Percentiles rank a stretch among this genome's conserved stretches.
phyloP scores from a whole-genome alignment of 345 rosid genomes.

The Nephelium lappaceum region DNA sequence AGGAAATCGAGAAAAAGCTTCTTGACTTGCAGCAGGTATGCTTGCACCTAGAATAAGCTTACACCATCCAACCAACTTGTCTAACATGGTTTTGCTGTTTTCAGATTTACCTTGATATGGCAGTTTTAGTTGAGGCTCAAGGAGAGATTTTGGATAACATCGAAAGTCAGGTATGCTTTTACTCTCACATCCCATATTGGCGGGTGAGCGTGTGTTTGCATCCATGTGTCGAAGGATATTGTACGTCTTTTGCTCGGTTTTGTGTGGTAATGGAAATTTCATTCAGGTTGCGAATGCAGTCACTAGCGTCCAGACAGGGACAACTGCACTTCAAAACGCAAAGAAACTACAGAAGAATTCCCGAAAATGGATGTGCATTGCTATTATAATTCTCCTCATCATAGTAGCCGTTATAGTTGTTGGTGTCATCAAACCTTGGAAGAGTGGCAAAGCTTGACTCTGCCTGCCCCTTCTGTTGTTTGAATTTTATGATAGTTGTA shows the following conservation, averaged over 20 bases:
- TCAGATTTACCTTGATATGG: constrained; percentile 75
- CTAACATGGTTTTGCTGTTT: constrained; percentile 15
- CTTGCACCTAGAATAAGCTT: not conserved
- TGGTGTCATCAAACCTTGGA: constrained; percentile 47
- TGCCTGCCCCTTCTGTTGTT: not conserved
- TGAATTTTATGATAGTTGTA: constrained; percentile 10
- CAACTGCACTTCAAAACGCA: constrained; percentile 44
- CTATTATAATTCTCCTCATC: constrained; percentile 47
- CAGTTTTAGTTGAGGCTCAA: constrained; percentile 73
- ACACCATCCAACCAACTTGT: not conserved
- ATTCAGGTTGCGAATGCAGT: constrained; percentile 57
- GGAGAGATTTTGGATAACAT: constrained; percentile 73
- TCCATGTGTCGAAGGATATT: constrained; percentile 3
- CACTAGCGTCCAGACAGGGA: constrained; percentile 44
- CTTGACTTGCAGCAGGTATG: constrained; percentile 87
- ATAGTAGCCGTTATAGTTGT: constrained; percentile 46
- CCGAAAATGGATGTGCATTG: constrained; percentile 51
- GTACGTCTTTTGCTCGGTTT: constrained; percentile 11
- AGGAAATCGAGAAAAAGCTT: constrained; percentile 87
- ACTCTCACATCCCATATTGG: not conserved
- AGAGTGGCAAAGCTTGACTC: constrained; percentile 38
- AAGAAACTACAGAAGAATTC: constrained; percentile 44
- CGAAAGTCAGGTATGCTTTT: constrained; percentile 65
- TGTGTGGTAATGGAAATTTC: constrained; percentile 25
- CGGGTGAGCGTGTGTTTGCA: not conserved